These are phyloP conservation scores for Zymoseptoria tritici DNA, from an alignment of 2,329 filamentous ascomycete genomes.

Conservation along the genomic window DNA sequence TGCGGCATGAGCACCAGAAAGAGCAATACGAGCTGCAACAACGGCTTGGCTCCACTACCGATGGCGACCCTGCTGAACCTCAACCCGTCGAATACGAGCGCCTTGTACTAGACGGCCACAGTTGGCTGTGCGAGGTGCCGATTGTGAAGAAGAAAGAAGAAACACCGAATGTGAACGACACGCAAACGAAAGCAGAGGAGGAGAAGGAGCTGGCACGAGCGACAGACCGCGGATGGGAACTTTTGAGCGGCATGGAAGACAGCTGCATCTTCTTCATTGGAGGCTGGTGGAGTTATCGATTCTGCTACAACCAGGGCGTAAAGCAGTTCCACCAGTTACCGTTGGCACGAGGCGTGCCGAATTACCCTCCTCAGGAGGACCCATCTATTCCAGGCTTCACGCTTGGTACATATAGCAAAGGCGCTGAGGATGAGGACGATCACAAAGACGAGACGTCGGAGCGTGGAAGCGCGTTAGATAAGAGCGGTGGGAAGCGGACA, in stretches of 20 bases:
- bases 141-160: constrained; percentile 49
- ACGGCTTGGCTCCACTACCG: constrained; percentile 5
- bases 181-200: constrained; percentile 53
- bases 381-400: constrained; percentile 67
- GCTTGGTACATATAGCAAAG: constrained; percentile 54
- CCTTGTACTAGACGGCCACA: constrained; percentile 61
- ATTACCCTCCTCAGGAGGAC: constrained; percentile 68
- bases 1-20: constrained; percentile 1
- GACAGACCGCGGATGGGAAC: constrained; percentile 68
- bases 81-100: constrained; percentile 54
- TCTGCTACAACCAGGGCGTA: constrained; percentile 82
- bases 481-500: constrained; percentile 22
- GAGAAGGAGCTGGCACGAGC: constrained; percentile 73
- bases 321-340: constrained; percentile 85
- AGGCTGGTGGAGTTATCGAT: constrained; percentile 95
- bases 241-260: constrained; percentile 69
- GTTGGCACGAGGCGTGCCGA: constrained; percentile 57
- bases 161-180: constrained; percentile 21
- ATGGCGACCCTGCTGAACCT: constrained; percentile 8
- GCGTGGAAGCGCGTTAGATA: constrained; percentile 23
- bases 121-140: constrained; percentile 81
- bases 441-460: constrained; percentile 21
- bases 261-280: constrained; percentile 76
- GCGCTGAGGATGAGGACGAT: constrained; percentile 24
- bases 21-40: constrained; percentile 16